Evolutionary conservation across 129 eudicot species (phyloP).

Genomic region (Flaveria ramosissima): DNA sequence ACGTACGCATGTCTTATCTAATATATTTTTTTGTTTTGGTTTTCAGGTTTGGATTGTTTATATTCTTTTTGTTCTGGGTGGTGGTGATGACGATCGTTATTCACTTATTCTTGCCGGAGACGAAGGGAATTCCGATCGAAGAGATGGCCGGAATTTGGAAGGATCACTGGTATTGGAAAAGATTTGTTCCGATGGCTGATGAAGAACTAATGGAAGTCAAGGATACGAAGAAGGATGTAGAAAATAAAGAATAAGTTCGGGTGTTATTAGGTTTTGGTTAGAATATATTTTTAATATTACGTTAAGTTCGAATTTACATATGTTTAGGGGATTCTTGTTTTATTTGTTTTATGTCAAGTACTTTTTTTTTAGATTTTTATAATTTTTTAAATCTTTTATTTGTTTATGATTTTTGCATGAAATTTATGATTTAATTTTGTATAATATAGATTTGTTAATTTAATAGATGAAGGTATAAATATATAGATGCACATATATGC

Average conservation of each 20-base stretch:
- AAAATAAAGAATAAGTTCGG: not conserved
- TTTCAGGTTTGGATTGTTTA: constrained; percentile 41
- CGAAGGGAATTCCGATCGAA: constrained; percentile 58
- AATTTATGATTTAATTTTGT: not conserved
- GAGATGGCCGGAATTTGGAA: constrained; percentile 55
- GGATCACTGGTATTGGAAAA: constrained; percentile 43
- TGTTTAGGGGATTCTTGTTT: not conserved
- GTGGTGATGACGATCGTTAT: constrained; percentile 43
- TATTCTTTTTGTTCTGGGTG: constrained; percentile 51
- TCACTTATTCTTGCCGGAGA: constrained; percentile 43
- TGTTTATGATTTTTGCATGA: not conserved
- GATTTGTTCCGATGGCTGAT: constrained; percentile 29
- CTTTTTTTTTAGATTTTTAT: not conserved
- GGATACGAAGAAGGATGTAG: constrained; percentile 4
- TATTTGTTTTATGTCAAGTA: not conserved
- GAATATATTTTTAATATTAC: not conserved
- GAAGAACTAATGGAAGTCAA: constrained; percentile 12
- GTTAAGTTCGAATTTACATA: not conserved
- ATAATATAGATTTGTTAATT: not conserved
- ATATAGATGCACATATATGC: too few relatives aligned
- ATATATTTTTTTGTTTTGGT: not conserved
- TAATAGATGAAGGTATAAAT: not conserved
- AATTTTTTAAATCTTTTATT: not conserved
- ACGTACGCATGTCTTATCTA: not conserved
- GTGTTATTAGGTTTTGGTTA: not conserved